These are phyloP conservation scores for Coleophoma cylindrospora DNA, from an alignment of 2,329 filamentous ascomycete species.

Conservation along the genomic window DNA sequence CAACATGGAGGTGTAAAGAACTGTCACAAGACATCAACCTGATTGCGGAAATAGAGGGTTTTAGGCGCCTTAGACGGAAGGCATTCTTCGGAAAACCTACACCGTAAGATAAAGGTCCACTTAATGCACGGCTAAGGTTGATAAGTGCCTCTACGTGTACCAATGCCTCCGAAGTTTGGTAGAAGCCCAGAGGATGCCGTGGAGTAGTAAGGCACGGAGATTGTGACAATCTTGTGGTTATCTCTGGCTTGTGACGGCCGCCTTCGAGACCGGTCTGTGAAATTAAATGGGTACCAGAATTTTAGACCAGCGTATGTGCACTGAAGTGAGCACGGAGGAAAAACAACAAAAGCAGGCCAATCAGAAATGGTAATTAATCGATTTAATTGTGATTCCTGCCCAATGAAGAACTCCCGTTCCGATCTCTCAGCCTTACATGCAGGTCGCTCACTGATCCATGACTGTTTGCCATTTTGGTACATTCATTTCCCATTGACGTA, in stretches of 20 bases:
- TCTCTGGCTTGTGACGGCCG: too few species aligned
- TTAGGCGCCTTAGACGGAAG: too few species aligned
- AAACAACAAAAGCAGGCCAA: neutral
- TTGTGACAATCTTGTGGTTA: neutral
- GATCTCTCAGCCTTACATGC: slow-evolving; percentile 19
- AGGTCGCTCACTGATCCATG: slow-evolving; percentile 22
- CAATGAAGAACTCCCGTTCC: neutral
- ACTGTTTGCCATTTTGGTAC: slow-evolving; percentile 20
- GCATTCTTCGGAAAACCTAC: too few species aligned
- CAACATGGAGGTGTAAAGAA: too few species aligned
- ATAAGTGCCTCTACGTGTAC: neutral
- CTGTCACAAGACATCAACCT: too few species aligned
- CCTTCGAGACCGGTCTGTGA: too few species aligned
- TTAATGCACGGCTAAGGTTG: neutral
- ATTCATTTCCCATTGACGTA: slow-evolving; percentile 20
- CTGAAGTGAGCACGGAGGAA: neutral
- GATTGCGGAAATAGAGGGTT: too few species aligned
- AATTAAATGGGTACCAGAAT: too few species aligned
- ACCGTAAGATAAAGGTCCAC: too few species aligned
- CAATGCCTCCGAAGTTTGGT: neutral
- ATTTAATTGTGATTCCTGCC: neutral
- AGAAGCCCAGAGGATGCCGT: neutral
- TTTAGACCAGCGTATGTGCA: neutral
- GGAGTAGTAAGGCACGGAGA: neutral
- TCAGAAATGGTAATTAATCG: neutral